Evolutionary conservation across 2,329 filamentous ascomycete species (phyloP), one percentile per base, ranked within the genome.

Genomic region (Diplocarpon rosae): DNA sequence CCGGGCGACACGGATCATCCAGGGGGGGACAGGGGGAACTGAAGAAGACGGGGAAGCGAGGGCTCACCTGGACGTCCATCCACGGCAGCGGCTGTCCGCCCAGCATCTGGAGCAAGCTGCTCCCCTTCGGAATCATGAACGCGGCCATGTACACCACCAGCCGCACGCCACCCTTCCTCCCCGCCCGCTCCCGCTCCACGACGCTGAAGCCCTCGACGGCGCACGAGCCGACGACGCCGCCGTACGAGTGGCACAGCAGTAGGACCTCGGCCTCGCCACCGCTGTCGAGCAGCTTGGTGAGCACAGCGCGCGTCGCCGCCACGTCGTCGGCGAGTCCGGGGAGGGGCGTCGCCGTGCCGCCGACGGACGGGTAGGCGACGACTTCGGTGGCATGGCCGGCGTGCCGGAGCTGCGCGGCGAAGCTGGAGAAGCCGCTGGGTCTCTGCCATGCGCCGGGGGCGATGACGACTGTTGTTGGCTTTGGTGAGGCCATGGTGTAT

Each of bases 201-300:
- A 42, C 10, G 28, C 38, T 45, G 10, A 49, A 31, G 5, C 39
- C 51, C 16, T 53, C 43, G 9, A 47, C 47, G n/a, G 54, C 49
- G 31, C 42, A 42, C 14, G 41, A 43, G 2, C 55, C 59, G 2
- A 65, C 52, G 0, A 64, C 56, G 6, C 64, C 65, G 5, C 63
- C 59, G 55, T 65, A 68, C 13, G 62, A 66, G 39, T 69, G 66
- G 10, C 59, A 54, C 8, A 66, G 43, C 5, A 67, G 51, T 1
- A 68, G 44, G 4, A 67, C 58, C 30, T 12, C 30, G 11, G 9
- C n/a, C 14, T 67, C 60, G 14, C 63, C 62, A 2, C 58, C 59
- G 2, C 37, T 49, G 27, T 65, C 61, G 15, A 65, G 64, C 5
- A 65, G 60, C n/a, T 52, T 39, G n/a, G 9, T 29, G n/a, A 55